Evolutionary conservation across 23 red algal genomes (phyloP).

Genomic region (Porphyridium purpureum): DNA sequence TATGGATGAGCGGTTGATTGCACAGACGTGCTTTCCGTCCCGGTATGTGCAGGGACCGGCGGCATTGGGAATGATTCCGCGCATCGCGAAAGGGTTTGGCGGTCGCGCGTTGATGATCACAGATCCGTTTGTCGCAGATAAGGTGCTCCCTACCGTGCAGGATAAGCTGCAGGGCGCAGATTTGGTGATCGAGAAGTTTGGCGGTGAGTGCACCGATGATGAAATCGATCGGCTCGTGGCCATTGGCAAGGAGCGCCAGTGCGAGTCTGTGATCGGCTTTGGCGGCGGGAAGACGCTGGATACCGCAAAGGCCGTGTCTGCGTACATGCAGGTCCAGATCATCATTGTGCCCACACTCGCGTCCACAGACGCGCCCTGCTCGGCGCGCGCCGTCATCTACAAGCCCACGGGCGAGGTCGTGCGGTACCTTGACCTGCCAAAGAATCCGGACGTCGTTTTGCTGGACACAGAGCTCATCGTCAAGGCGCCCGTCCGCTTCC

Average conservation of each 20-base stretch:
- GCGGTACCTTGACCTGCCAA: conserved; percentile 3
- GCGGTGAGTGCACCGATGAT: background rate
- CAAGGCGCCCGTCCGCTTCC: conserved; percentile 1
- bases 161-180: too few relatives aligned
- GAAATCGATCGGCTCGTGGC: background rate
- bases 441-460: conserved; percentile 6
- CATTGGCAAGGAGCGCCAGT: background rate
- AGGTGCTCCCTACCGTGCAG: too few relatives aligned
- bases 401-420: conserved; percentile 3
- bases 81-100: too few relatives aligned
- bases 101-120: too few relatives aligned
- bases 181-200: too few relatives aligned
- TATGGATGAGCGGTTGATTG: too few relatives aligned
- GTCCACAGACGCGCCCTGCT: conserved; percentile 10
- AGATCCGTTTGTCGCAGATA: too few relatives aligned
- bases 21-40: too few relatives aligned
- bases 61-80: too few relatives aligned
- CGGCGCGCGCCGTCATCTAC: conserved; percentile 4
- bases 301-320: conserved; percentile 2
- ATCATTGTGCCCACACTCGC: conserved; percentile 12
- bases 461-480: conserved; percentile 4
- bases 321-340: background rate
- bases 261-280: background rate
- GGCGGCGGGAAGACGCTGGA: conserved; percentile 12
- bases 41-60: too few relatives aligned